Conservation (phyloP, 768 basidiomycete genomes). For the Agaricus bisporus region DNA sequence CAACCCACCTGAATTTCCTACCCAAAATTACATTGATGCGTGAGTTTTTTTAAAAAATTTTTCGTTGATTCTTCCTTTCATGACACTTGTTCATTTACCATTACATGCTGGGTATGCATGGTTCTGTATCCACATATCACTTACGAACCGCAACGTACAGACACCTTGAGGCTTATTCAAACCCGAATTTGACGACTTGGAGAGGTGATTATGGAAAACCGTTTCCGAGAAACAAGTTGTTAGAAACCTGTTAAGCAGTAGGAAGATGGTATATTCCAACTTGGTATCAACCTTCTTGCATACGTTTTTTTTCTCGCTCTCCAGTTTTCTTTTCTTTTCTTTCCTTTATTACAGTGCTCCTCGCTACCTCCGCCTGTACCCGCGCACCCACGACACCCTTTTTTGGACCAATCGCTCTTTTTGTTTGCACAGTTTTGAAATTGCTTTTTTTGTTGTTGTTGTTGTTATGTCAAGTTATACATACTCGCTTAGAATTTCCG, state of each 20-base stretch:
- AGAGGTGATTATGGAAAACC: conserved; percentile 36
- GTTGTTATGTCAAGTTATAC: too few relatives aligned
- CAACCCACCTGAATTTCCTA: conserved; percentile 56
- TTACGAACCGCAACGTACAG: conserved; percentile 12
- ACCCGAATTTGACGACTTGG: conserved; percentile 49
- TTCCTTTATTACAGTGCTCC: too few relatives aligned
- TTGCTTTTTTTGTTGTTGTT: too few relatives aligned
- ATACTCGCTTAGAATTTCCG: too few relatives aligned
- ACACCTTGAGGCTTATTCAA: conserved; percentile 62
- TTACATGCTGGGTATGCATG: neutral
- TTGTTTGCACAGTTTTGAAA: too few relatives aligned
- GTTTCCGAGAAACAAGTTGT: conserved; percentile 50
- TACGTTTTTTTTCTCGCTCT: too few relatives aligned
- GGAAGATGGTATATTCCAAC: too few relatives aligned
- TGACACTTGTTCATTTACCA: neutral
- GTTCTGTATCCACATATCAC: neutral
- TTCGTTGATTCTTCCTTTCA: neutral
- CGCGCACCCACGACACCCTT: too few relatives aligned
- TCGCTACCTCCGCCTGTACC: too few relatives aligned
- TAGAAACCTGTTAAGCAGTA: conserved; percentile 3
- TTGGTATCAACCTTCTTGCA: too few relatives aligned
- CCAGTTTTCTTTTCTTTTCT: too few relatives aligned
- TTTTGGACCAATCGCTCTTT: too few relatives aligned
- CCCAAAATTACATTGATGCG: conserved; percentile 57
- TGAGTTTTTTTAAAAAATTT: conserved; percentile 24